Base-by-base conservation (phyloP, 2,329 filamentous ascomycete genomes). In the Falciphora oryzae region DNA sequence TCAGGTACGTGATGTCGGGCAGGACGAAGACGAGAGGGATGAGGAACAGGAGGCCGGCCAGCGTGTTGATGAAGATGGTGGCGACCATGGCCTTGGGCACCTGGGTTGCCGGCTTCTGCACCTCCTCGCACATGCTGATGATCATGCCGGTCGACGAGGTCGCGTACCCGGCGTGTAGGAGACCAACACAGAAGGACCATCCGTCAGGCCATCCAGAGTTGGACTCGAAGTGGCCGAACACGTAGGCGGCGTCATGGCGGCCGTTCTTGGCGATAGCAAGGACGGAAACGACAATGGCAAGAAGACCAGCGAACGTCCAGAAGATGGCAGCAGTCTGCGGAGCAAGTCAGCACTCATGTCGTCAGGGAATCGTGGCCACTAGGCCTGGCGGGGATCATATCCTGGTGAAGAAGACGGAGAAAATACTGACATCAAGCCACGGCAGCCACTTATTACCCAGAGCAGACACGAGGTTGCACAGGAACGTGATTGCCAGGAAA, bases 141-240 rank as follows among this genome's bases (percentile, higher is more conserved):
- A 92, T 89, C 89, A 92, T 92, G 76, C 90, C 90, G 0, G 89
- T 91, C 22, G 88, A 89, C 4, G 89, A 91, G 18, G 89, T 91
- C 59, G 87, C 88, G 71, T 92, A 91, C 67, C 86, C 89, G 62
- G 87, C 89, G 70, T 91, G 89, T 27, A 91, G 79, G 32, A 92
- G 81, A 72, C 89, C 89, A 66, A 92, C 86, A 72, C 84, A 87
- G 77, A 90, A 91, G 4, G 88, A 88, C 89, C 89, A 91, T 71
- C 89, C 89, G 57, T 82, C 78, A 4, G 81, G 78, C 89, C 89
- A 93, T 65, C 89, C 89, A 4, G 89, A 90, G 66, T 81, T 83
- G 31, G 82, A 79, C 72, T 90, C 87, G 70, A 92, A 91, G 70
- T 87, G 79, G n/a, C 80, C 83, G 71, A 91, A 90, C 69, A 88